phyloP scores from a whole-genome alignment of 2,329 filamentous ascomycete species.

The Tolypocladium inflatum region DNA sequence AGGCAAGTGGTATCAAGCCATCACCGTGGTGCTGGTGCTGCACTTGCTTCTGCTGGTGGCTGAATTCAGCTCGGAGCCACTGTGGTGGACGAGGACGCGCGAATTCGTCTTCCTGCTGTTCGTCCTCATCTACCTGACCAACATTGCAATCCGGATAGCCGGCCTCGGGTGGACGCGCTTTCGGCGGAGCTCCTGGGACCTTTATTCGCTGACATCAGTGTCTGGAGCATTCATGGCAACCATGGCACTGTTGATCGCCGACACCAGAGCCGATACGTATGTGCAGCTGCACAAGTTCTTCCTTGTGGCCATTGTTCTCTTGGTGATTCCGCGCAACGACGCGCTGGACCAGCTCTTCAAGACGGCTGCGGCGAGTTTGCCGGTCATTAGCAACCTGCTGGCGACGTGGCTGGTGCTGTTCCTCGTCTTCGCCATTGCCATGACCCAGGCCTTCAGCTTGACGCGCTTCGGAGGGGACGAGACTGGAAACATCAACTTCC shows the following conservation, averaged over 20 bases:
- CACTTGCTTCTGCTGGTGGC: slow-evolving; percentile 77
- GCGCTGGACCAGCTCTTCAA: slow-evolving; percentile 98
- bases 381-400: slow-evolving; percentile 80
- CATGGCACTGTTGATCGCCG: slow-evolving; percentile 63
- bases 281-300: slow-evolving; percentile 87
- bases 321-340: slow-evolving; percentile 93
- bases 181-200: slow-evolving; percentile 86
- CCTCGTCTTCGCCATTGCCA: slow-evolving; percentile 88
- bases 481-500: slow-evolving; percentile 77
- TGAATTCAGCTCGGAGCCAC: slow-evolving; percentile 73
- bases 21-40: slow-evolving; percentile 70
- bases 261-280: slow-evolving; percentile 51
- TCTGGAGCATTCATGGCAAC: slow-evolving; percentile 70
- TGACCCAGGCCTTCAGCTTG: slow-evolving; percentile 92
- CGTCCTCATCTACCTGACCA: slow-evolving; percentile 72
- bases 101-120: slow-evolving; percentile 73
- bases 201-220: slow-evolving; percentile 77
- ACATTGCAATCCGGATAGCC: slow-evolving; percentile 74
- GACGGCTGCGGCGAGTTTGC: slow-evolving; percentile 87
- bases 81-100: slow-evolving; percentile 60
- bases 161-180: slow-evolving; percentile 91
- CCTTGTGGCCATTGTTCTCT: slow-evolving; percentile 76
- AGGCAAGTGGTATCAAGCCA: slow-evolving; percentile 78
- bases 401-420: slow-evolving; percentile 98
- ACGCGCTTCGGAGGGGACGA: slow-evolving; percentile 75